Conservation (phyloP, 306 rosid genomes). For the Inga laurina region DNA sequence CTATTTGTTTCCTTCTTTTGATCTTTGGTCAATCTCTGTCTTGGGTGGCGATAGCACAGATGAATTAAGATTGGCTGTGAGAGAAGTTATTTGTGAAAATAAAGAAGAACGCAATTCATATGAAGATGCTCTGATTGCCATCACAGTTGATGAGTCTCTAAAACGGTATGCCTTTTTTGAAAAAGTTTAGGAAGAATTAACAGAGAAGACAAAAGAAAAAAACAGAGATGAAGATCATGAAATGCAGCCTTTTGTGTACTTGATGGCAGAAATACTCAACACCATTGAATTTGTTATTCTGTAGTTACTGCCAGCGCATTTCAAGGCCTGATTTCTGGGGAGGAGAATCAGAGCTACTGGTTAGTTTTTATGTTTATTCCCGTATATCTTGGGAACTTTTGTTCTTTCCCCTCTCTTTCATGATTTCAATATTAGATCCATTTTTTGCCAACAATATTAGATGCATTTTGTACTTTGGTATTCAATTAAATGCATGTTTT, state of each 20-base stretch:
- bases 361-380: slow-evolving; percentile 42
- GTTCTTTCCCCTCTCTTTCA: neutral
- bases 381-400: neutral
- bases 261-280: neutral
- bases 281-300: slow-evolving; percentile 29
- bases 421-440: neutral
- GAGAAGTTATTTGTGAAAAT: slow-evolving; percentile 78
- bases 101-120: slow-evolving; percentile 58
- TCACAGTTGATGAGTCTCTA: slow-evolving; percentile 84
- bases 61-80: slow-evolving; percentile 90
- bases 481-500: neutral
- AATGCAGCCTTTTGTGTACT: neutral
- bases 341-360: slow-evolving; percentile 96
- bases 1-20: neutral
- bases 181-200: slow-evolving; percentile 11
- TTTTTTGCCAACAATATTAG: neutral
- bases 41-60: slow-evolving; percentile 48
- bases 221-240: slow-evolving; percentile 16
- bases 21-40: slow-evolving; percentile 14
- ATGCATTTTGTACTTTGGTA: neutral
- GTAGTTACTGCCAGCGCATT: slow-evolving; percentile 89
- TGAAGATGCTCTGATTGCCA: slow-evolving; percentile 82
- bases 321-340: slow-evolving; percentile 90
- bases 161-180: slow-evolving; percentile 52
- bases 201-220: neutral